Percentiles rank a stretch among this genome's conserved stretches.
Evolutionary conservation across 257 asterid genomes (phyloP).

Genomic region (Cinchona pubescens): DNA sequence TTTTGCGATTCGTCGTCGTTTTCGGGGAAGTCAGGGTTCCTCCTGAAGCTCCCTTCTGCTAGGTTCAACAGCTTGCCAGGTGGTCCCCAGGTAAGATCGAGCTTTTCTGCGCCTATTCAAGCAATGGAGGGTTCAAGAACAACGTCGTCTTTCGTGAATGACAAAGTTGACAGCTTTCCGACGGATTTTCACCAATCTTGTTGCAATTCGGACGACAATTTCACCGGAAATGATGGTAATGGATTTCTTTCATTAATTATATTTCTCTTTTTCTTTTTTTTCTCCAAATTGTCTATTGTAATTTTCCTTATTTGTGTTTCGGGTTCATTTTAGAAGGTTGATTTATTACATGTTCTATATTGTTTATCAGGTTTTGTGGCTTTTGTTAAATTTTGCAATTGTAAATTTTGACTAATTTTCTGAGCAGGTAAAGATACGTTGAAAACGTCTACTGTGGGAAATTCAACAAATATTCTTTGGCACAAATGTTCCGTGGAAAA

Average conservation of each 20-base stretch:
- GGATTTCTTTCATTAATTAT: conserved; percentile 3
- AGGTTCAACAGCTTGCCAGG: not conserved
- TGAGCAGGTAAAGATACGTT: conserved; percentile 43
- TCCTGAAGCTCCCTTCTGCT: conserved; percentile 30
- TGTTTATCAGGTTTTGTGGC: not conserved
- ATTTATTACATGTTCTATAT: not conserved
- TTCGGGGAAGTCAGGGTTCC: conserved; percentile 29
- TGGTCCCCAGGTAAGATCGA: conserved; percentile 38
- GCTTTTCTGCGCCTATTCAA: conserved; percentile 48
- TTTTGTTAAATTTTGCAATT: not conserved
- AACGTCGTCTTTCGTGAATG: conserved; percentile 30
- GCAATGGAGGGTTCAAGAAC: conserved; percentile 60
- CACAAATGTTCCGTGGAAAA: conserved; percentile 85
- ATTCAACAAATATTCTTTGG: conserved; percentile 80
- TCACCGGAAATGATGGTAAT: conserved; percentile 21
- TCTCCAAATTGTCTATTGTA: not conserved
- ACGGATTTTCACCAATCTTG: conserved; percentile 22
- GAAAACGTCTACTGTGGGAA: conserved; percentile 54
- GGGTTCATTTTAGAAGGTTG: not conserved
- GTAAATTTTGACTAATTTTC: not conserved
- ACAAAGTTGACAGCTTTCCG: conserved; percentile 20
- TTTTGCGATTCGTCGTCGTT: conserved; percentile 12
- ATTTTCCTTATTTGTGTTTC: not conserved
- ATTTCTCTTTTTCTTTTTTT: not conserved
- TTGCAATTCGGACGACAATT: conserved; percentile 28